Base-by-base conservation (phyloP, 2,329 filamentous ascomycete species). In the Trichoderma endophyticum region DNA sequence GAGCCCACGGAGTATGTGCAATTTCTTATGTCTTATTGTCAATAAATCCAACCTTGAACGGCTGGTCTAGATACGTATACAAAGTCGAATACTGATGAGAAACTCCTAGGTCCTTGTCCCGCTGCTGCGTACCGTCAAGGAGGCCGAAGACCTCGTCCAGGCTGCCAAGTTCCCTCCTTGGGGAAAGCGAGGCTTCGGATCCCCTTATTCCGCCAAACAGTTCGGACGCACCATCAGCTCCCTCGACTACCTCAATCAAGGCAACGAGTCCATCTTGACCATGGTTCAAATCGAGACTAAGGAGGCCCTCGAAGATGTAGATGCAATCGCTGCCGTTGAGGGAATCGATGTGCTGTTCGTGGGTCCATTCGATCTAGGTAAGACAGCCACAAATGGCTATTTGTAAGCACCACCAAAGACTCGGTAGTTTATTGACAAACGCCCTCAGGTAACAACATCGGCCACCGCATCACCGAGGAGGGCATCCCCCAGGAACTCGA, bases 241-340 rank as follows among this genome's bases (percentile, higher is more conserved):
- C 24, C 83, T 83, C 3, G 82, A 86, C 68, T 87, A 87, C 72
- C 82, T 87, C 75, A 81, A 84, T 73, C 81, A 84, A 54, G 86
- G 86, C 59, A 87, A 87, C 73, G 81, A 86, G 68, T 75, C 79
- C 34, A 83, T 92, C 26, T 78, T 92, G 72, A 90, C 88, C 18
- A 90, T 91, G 81, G 88, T 91, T 12, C 90, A 92, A 79, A 91
- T 92, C 67, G 90, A 92, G 81, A 91, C 90, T 0, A 82, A 83
- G 73, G 89, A 91, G 77, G 89, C 89, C 0, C 81, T 92, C 15
- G 86, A 88, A 1, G 80, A 81, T 14, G 85, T 91, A 1, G 89
- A 91, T 39, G 87, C 86, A 62, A 92, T 92, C 78, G 89, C 88
- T 56, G 83, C 86, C 24, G 82, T 90, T 26, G 81, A 88, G 4